Evolutionary conservation across 202 grass and related monocot genomes (phyloP), one percentile per base, ranked within the genome.

Genomic region (Bolboschoenoplectus hybrid): DNA sequence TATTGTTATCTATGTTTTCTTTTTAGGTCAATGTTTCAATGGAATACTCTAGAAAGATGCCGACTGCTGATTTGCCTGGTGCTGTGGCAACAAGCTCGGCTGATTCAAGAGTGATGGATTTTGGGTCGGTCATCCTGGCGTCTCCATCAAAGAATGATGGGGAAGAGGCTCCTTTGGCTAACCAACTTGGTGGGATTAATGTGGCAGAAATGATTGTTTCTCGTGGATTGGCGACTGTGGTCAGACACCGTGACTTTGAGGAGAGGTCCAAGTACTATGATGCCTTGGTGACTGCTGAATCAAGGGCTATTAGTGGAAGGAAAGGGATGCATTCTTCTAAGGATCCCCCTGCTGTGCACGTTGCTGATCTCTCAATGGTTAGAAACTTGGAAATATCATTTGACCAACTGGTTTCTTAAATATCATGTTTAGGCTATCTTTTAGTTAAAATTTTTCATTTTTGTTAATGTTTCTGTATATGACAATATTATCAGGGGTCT

Each of bases 231-330:
- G 97, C 89, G 65, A 86, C 50, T 67, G 90, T 85, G 79, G 89
- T 94, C 17, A 99, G 91, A 83, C 97, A 97, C 78, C 90, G 97
- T 12, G 97, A 99, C 63, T 99, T 97, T 11, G 97, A 99, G 66
- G 97, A 97, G 83, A 90, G 97, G 34, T 99, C 97, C n/a, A 94
- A 96, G 83, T 91, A 99, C 74, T 99, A 89, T 82, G 97, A 99
- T 90, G 89, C 89, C 85, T 86, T 99, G 62, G 88, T 97, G 73
- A 92, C 89, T 74, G 97, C 97, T 90, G 90, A 97, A 73, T 94
- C 97, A 51, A 91, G 97, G 55, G 97, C 97, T 87, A 88, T 88
- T 80, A 97, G 91, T 87, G 94, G 87, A 85, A 99, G 92, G 81
- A 99, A 99, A 87, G 97, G 97, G 76, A 72, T 97, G 77, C 91